A percentile compares a stretch with the other conserved stretches of the same genome.
phyloP scores from a whole-genome alignment of 768 basidiomycete genomes.

The Pulveroboletus sp. region DNA sequence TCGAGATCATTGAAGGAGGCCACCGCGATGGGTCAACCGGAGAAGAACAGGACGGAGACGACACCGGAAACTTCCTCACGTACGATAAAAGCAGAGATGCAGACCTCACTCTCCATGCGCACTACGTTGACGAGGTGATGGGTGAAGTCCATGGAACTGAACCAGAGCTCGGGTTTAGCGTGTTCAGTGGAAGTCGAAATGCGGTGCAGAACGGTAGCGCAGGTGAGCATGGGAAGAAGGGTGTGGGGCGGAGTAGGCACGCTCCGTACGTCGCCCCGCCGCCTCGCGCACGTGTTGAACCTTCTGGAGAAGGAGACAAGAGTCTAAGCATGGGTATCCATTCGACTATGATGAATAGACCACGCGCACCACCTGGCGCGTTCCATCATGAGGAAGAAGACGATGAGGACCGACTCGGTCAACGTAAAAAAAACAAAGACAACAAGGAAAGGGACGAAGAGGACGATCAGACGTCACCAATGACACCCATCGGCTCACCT shows the following conservation, averaged over 20 bases:
- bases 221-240: neutral
- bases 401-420: conserved; percentile 12
- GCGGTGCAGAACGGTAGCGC: neutral
- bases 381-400: conserved; percentile 40
- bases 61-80: conserved; percentile 16
- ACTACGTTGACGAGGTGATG: conserved; percentile 8
- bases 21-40: neutral
- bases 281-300: conserved; percentile 4
- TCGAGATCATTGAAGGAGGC: conserved; percentile 10
- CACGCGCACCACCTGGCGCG: conserved; percentile 42
- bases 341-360: conserved; percentile 12
- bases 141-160: conserved; percentile 1
- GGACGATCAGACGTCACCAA: conserved; percentile 1
- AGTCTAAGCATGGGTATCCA: conserved; percentile 10
- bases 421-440: conserved; percentile 26
- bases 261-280: conserved; percentile 7
- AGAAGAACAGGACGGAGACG: conserved; percentile 11
- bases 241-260: neutral
- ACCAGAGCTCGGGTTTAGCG: conserved; percentile 17
- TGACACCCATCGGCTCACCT: conserved; percentile 11
- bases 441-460: conserved; percentile 12
- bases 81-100: conserved; percentile 14
- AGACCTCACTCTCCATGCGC: conserved; percentile 17
- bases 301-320: conserved; percentile 9
- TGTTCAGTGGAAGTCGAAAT: conserved; percentile 13